phyloP scores from a whole-genome alignment of 2,329 filamentous ascomycete species.

The Alternaria metachromatica region DNA sequence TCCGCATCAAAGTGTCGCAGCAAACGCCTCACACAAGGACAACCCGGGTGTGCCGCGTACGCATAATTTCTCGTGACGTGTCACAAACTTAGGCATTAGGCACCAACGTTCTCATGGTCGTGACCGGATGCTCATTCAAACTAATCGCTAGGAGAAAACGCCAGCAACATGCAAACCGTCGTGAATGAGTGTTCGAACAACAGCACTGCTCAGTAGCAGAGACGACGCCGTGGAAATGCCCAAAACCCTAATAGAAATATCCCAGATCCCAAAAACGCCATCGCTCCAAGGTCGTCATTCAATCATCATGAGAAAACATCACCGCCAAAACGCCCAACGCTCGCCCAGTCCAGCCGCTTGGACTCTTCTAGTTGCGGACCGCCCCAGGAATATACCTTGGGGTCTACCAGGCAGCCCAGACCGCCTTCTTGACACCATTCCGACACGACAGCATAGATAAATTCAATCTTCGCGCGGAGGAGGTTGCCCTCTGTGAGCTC shows the following conservation, averaged over 20 bases:
- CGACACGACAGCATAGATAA: slow-evolving; percentile 70
- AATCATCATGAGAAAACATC: slow-evolving; percentile 47
- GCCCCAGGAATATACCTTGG: slow-evolving; percentile 51
- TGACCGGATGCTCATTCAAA: slow-evolving; percentile 21
- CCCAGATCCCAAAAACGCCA: slow-evolving; percentile 37
- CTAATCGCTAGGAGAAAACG: slow-evolving; percentile 21
- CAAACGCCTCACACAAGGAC: background rate
- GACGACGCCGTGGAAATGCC: slow-evolving; percentile 42
- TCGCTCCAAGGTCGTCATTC: slow-evolving; percentile 30
- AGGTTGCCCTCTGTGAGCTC: slow-evolving; percentile 73
- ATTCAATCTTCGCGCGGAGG: slow-evolving; percentile 75
- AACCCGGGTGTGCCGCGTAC: slow-evolving; percentile 11
- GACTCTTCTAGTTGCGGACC: slow-evolving; percentile 53
- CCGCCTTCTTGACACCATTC: slow-evolving; percentile 76
- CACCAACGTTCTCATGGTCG: slow-evolving; percentile 10
- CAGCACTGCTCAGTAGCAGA: slow-evolving; percentile 17
- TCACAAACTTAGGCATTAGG: slow-evolving; percentile 24
- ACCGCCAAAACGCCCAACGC: slow-evolving; percentile 57
- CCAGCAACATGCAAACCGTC: slow-evolving; percentile 27
- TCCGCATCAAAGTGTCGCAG: slow-evolving; percentile 5
- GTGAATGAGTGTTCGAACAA: slow-evolving; percentile 35
- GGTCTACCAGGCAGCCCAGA: slow-evolving; percentile 60
- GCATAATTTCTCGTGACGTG: slow-evolving; percentile 24
- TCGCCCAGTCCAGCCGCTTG: slow-evolving; percentile 56
- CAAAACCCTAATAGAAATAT: slow-evolving; percentile 34